Evolutionary conservation across 768 basidiomycete genomes (phyloP), one percentile per base, ranked within the genome.

Genomic region (Phaffia tasmanica): DNA sequence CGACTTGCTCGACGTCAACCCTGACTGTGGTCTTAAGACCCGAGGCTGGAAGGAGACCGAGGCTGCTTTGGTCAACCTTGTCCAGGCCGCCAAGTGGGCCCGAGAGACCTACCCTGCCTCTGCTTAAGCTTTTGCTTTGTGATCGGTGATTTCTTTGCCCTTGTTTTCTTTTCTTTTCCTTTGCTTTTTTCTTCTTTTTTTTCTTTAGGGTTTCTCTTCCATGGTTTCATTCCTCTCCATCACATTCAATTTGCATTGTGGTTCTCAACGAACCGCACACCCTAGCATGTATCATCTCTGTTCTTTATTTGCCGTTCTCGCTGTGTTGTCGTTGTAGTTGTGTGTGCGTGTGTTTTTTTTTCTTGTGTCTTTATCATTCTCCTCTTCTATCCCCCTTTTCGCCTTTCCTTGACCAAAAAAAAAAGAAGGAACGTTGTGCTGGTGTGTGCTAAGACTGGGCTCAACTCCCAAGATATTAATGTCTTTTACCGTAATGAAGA

Each of bases 1-100:
- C 74, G 82, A 86, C 67, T 82, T 92, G 65, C 82, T 90, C 77
- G 88, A 89, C 77, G 81, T 98, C 79, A 97, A 97, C 82, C 94
- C 94, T 67, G 94, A 97, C 77, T 97, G 94, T 75, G 95, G 94
- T 80, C 82, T 98, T 73, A 98, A 98, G 84, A 98, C 94, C 71
- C 90, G 93, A 82, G 89, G 87, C 73, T 95, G 93, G 93, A 87
- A 88, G 78, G 93, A 98, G 83, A 97, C 93, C 54, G 88, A 95
- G 80, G 83, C 84, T 80, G 61, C 47, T 73, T 72, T 64, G 14
- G 49, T 27, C n/a, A 65, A 69, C 63, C 71, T 63, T 57, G 65
- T 65, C 27, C 67, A 83, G 70, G 93, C 85, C 77, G 94, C 94
- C 73, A 85, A 87, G 77, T 93, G 89, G 90, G 92, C 92, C 73